A percentile compares a stretch with the other conserved stretches of the same genome.
phyloP scores from a whole-genome alignment of 306 rosid species.

The Carpinus viminea region DNA sequence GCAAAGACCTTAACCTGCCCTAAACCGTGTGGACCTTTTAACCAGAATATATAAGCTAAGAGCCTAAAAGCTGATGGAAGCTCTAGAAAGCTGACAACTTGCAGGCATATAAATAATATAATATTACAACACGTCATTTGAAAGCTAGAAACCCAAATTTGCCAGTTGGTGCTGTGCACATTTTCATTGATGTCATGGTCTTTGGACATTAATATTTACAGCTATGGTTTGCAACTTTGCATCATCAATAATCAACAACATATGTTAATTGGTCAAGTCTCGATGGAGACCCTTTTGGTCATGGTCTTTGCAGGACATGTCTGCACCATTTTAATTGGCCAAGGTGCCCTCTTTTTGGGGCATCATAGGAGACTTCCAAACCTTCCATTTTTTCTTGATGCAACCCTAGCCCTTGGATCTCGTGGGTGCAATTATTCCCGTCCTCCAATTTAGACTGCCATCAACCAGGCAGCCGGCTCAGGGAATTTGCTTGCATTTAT shows the following conservation, averaged over 20 bases:
- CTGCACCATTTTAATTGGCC: conserved; percentile 16
- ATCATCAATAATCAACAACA: conserved; percentile 21
- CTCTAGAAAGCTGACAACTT: conserved; percentile 38
- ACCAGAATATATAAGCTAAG: conserved; percentile 3
- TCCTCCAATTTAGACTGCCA: neutral
- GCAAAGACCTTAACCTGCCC: conserved; percentile 18
- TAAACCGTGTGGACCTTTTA: conserved; percentile 52
- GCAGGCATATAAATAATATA: conserved; percentile 25
- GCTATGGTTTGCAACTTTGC: conserved; percentile 26
- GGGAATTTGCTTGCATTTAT: conserved; percentile 50
- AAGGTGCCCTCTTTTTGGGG: conserved; percentile 22
- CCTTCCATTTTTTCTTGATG: neutral
- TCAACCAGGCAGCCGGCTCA: neutral
- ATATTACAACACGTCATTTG: too few species aligned
- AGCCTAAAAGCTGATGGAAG: neutral
- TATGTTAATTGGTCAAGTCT: conserved; percentile 37
- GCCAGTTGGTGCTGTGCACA: conserved; percentile 9
- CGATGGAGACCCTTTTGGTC: conserved; percentile 34
- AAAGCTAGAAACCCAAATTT: neutral
- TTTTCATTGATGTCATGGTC: neutral
- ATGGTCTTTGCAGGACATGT: conserved; percentile 24
- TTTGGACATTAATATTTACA: conserved; percentile 28
- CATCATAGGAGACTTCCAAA: neutral
- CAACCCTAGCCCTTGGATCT: neutral
- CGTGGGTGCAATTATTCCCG: neutral